Base-by-base conservation (phyloP, 495 filamentous ascomycete species). In the Daldinia loculata region DNA sequence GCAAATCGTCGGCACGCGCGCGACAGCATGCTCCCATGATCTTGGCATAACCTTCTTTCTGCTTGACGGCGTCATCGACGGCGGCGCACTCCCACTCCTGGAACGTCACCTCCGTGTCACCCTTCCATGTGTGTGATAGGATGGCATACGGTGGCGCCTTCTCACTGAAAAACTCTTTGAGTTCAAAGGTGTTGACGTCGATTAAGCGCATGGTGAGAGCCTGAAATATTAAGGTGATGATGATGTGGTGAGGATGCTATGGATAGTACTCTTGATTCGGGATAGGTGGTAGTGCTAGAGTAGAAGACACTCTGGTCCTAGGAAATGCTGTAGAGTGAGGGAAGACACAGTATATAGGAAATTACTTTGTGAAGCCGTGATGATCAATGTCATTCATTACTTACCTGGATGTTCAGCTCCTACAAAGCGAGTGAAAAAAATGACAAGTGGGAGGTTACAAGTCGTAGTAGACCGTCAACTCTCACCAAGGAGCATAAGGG, bases 101-200 rank as follows among this genome's bases (percentile, higher is more conserved):
- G 34, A 80, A 80, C 0, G 75, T 79, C 4, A 83, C 79, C 57
- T 85, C 83, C 3, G 83, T 74, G 8, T 61, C 11, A 5, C 72
- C 80, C 56, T 66, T 29, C 80, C 83, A 85, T 5, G 78, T 80
- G 66, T 85, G 83, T 3, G 82, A 84, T 19, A 85, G 75, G 56
- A 83, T 84, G 15, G 80, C 81, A 34, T 84, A 84, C 1, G 43
- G 52, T 1, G 81, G 82, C 11, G 71, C 65, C 6, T 69, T 7
- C 43, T 24, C 27, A 14, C 69, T 69, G 39, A 77, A 66, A 43
- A 83, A 84, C 56, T 80, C 76, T 26, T 75, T 34, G 11, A 85
- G 70, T 34, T 77, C 59, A 5, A 80, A 72, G 6, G 79, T 83
- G 6, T 73, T 72, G 34, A 80, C 76, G 57, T 85, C 68, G 56